These are phyloP conservation scores for Aureobasidium namibiae DNA, from an alignment of 2,329 filamentous ascomycete species.

Conservation along the genomic window DNA sequence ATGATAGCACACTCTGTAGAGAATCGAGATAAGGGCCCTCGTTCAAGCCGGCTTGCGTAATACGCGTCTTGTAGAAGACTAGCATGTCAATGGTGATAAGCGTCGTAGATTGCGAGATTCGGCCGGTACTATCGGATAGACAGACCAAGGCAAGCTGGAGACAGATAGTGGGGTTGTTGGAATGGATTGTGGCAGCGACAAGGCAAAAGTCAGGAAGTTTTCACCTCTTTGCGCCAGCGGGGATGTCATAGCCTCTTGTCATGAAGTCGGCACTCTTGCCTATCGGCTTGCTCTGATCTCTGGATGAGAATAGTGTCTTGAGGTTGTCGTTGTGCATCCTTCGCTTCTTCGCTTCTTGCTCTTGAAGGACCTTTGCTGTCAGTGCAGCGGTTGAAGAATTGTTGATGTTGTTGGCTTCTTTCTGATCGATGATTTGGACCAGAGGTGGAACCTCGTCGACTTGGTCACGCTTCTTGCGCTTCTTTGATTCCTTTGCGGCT, in stretches of 20 bases:
- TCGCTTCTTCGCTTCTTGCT: constrained; percentile 79
- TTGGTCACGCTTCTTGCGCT: constrained; percentile 44
- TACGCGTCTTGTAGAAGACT: neutral
- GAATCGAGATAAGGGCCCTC: neutral
- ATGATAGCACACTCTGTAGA: too few relatives aligned
- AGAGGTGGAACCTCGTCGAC: constrained; percentile 15
- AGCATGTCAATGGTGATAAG: neutral
- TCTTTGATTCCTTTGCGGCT: constrained; percentile 59
- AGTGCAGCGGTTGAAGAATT: constrained; percentile 78
- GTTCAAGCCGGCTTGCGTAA: neutral
- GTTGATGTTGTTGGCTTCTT: constrained; percentile 58
- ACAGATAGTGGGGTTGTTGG: neutral
- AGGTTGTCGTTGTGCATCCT: constrained; percentile 54
- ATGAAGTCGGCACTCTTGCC: constrained; percentile 42
- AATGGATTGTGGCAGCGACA: neutral
- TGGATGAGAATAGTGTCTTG: constrained; percentile 38
- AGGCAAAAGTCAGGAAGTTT: neutral
- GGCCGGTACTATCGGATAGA: neutral
- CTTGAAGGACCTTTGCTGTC: constrained; percentile 76
- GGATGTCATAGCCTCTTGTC: constrained; percentile 38
- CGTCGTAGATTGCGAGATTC: neutral
- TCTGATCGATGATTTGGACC: neutral
- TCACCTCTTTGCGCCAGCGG: constrained; percentile 21
- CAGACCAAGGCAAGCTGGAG: neutral
- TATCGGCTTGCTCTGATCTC: constrained; percentile 26